A percentile compares a stretch with the other conserved stretches of the same genome.
Conservation (phyloP, 2,329 filamentous ascomycete species). For the Sclerotinia glacialis region DNA sequence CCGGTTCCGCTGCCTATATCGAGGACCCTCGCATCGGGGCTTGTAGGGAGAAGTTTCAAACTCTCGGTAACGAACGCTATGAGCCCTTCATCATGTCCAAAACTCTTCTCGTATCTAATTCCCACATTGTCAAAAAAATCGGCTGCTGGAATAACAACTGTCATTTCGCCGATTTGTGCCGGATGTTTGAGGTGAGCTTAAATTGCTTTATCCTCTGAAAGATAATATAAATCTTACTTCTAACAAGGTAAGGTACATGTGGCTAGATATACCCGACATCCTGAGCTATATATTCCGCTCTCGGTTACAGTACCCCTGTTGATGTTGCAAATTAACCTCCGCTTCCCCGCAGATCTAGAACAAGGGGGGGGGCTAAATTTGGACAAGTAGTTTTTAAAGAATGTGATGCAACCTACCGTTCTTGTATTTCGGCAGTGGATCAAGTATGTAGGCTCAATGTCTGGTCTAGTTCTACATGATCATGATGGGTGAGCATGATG, state of each 20-base stretch:
- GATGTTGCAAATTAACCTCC: background rate
- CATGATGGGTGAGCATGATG: background rate
- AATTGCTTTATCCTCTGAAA: background rate
- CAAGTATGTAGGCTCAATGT: background rate
- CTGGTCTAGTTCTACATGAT: background rate
- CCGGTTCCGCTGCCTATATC: slow-evolving; percentile 41
- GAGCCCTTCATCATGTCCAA: slow-evolving; percentile 4
- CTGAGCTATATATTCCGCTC: background rate
- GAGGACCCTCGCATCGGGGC: slow-evolving; percentile 24
- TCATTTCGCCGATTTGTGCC: background rate
- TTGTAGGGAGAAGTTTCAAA: background rate
- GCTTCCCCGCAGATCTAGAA: background rate
- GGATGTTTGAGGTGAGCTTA: background rate
- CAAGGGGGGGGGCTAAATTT: background rate
- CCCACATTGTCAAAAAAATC: slow-evolving; percentile 17
- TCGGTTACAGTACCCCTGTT: background rate
- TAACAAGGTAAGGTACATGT: background rate
- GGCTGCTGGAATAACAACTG: slow-evolving; percentile 7
- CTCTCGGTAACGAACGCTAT: slow-evolving; percentile 11
- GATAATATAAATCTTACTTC: background rate
- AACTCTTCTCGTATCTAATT: background rate
- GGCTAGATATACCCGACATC: background rate
- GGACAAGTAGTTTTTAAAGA: background rate
- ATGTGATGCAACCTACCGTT: background rate
- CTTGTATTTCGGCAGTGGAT: background rate